phyloP scores from a whole-genome alignment of 1,284 basidiomycete genomes.

The Ustanciosporium gigantosporum region DNA sequence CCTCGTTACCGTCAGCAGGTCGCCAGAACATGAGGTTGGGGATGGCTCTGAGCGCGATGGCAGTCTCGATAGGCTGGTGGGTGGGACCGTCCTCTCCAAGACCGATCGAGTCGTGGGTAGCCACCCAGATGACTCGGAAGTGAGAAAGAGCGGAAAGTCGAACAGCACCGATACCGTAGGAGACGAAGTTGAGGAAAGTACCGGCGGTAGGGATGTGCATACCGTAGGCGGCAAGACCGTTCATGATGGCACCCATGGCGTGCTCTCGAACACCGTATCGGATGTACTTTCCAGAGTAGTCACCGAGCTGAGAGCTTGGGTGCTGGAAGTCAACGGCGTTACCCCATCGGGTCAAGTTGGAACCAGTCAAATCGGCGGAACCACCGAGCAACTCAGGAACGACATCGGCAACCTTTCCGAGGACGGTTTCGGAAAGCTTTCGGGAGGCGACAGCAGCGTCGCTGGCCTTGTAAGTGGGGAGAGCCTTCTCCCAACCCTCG shows the following conservation, averaged over 20 bases:
- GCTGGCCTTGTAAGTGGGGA: conserved; percentile 79
- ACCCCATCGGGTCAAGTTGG: conserved; percentile 83
- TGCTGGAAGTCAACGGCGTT: conserved; percentile 87
- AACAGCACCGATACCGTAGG: conserved; percentile 88
- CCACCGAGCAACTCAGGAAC: conserved; percentile 80
- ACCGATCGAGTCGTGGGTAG: conserved; percentile 65
- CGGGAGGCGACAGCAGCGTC: conserved; percentile 86
- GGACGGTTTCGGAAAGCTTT: conserved; percentile 87
- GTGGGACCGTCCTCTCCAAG: conserved; percentile 91
- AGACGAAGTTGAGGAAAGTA: conserved; percentile 78
- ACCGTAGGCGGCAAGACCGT: conserved; percentile 82
- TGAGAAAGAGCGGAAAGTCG: conserved; percentile 85
- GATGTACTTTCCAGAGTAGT: conserved; percentile 85
- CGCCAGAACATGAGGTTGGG: conserved; percentile 76
- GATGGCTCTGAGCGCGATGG: conserved; percentile 79
- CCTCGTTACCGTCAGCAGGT: conserved; percentile 91
- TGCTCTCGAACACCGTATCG: conserved; percentile 97
- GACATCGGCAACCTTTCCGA: conserved; percentile 74
- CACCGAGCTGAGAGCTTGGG: conserved; percentile 76
- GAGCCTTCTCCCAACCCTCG: conserved; percentile 79
- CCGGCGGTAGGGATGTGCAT: conserved; percentile 74
- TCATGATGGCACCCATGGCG: conserved; percentile 92
- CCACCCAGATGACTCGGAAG: conserved; percentile 89
- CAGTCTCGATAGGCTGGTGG: conserved; percentile 91
- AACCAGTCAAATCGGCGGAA: conserved; percentile 88